Percentiles rank a stretch among this genome's conserved stretches.
Evolutionary conservation across 306 rosid species (phyloP).

Genomic region (Dryas octopetala): DNA sequence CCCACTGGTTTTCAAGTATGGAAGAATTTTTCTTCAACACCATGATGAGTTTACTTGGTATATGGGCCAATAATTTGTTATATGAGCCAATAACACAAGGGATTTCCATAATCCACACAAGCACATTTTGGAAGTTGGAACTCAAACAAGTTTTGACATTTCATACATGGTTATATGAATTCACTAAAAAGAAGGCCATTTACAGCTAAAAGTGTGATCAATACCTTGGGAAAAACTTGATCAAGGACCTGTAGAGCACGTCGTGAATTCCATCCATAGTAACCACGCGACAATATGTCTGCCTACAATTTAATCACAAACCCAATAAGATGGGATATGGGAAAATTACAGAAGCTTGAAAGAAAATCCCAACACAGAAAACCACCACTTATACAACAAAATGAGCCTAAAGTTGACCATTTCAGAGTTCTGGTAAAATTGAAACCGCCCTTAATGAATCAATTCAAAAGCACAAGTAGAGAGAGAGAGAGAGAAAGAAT

Average conservation of each 20-base stretch:
- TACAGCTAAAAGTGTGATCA: background rate
- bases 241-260: conserved; percentile 78
- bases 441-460: background rate
- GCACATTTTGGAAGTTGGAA: background rate
- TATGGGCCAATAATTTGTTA: background rate
- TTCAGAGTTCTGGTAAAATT: background rate
- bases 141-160: background rate
- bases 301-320: conserved; percentile 52
- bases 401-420: background rate
- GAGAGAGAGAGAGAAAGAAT: background rate
- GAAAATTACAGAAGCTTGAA: background rate
- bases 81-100: background rate
- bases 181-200: background rate
- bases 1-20: too few species aligned
- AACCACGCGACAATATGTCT: conserved; percentile 77
- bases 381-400: background rate
- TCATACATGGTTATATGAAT: background rate
- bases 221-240: conserved; percentile 86
- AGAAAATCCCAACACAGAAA: background rate
- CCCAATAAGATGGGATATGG: conserved; percentile 1
- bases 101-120: background rate
- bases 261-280: conserved; percentile 87
- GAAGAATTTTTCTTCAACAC: too few species aligned
- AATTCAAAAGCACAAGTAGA: background rate
- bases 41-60: too few species aligned